These are phyloP conservation scores for Podospora pseudopauciseta DNA, from an alignment of 495 filamentous ascomycete species.

Conservation along the genomic window DNA sequence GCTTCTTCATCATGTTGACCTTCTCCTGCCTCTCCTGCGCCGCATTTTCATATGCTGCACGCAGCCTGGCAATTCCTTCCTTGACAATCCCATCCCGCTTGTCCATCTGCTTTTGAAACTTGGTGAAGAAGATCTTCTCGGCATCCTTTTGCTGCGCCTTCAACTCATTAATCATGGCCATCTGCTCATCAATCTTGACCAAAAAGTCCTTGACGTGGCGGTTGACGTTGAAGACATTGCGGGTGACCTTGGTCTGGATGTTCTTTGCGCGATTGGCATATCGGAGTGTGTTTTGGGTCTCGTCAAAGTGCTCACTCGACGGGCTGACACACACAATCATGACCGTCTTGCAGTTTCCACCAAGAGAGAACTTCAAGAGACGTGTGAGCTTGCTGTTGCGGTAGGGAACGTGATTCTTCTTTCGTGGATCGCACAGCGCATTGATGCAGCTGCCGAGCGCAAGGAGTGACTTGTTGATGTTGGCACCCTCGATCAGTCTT, in stretches of 20 bases:
- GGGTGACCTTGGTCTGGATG: slow-evolving; percentile 97
- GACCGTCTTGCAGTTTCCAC: slow-evolving; percentile 97
- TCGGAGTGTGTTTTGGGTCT: slow-evolving; percentile 96
- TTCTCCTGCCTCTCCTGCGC: slow-evolving; percentile 75
- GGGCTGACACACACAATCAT: slow-evolving; percentile 99
- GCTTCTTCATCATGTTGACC: slow-evolving; percentile 72
- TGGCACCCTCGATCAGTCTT: slow-evolving; percentile 86
- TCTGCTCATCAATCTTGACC: slow-evolving; percentile 96
- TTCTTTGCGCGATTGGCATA: slow-evolving; percentile 99
- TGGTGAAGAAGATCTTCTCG: slow-evolving; percentile 80
- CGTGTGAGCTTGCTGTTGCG: slow-evolving; percentile 96
- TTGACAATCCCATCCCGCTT: slow-evolving; percentile 75
- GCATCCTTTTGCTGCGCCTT: slow-evolving; percentile 87
- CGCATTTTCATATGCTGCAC: slow-evolving; percentile 79
- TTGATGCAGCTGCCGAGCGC: slow-evolving; percentile 98
- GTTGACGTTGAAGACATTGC: slow-evolving; percentile 99
- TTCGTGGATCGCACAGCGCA: slow-evolving; percentile 89
- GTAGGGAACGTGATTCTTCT: slow-evolving; percentile 93
- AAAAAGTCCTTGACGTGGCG: slow-evolving; percentile 97
- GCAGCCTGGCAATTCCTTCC: slow-evolving; percentile 78
- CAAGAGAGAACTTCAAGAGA: slow-evolving; percentile 92
- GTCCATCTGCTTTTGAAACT: slow-evolving; percentile 82
- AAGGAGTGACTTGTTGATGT: slow-evolving; percentile 98
- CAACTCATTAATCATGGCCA: slow-evolving; percentile 87
- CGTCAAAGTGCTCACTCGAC: slow-evolving; percentile 94